These are phyloP conservation scores for Aspergillus sclerotioniger DNA, from an alignment of 495 filamentous ascomycete genomes.

Conservation along the genomic window DNA sequence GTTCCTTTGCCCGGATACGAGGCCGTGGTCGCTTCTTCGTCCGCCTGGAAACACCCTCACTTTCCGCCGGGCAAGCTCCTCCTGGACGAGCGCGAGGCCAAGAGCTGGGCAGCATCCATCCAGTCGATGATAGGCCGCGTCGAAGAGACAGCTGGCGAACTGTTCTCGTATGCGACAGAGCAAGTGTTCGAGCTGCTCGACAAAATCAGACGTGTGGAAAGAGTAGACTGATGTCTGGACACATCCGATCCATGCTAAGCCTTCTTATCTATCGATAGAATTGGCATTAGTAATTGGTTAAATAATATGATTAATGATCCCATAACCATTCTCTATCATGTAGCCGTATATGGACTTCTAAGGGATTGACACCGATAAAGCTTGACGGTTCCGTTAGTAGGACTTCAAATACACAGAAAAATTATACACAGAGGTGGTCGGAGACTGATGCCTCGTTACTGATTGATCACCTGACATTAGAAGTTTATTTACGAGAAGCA, in stretches of 20 bases:
- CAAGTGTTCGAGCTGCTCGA: slow-evolving; percentile 16
- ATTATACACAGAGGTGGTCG: too few relatives aligned
- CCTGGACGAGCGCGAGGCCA: slow-evolving; percentile 8
- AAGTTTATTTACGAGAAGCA: too few relatives aligned
- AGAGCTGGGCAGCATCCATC: slow-evolving; percentile 1
- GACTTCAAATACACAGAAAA: too few relatives aligned
- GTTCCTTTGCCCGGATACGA: slow-evolving; percentile 27
- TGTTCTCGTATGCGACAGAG: slow-evolving; percentile 6
- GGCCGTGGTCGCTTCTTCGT: neutral
- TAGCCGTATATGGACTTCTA: too few relatives aligned
- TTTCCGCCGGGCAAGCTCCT: slow-evolving; percentile 17
- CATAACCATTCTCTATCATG: too few relatives aligned
- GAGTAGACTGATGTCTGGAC: slow-evolving; percentile 15
- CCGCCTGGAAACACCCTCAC: slow-evolving; percentile 11
- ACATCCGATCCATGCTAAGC: neutral
- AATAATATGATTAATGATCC: neutral
- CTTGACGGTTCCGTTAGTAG: too few relatives aligned
- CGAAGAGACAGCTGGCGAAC: slow-evolving; percentile 14
- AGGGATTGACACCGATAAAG: too few relatives aligned
- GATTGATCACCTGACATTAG: too few relatives aligned
- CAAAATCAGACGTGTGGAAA: slow-evolving; percentile 10
- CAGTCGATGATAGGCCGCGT: slow-evolving; percentile 7
- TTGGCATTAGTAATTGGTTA: neutral
- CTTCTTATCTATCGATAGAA: neutral
- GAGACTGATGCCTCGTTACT: too few relatives aligned